Conservation (phyloP, 2,329 filamentous ascomycete genomes). For the Aspergillus transmontanensis region DNA sequence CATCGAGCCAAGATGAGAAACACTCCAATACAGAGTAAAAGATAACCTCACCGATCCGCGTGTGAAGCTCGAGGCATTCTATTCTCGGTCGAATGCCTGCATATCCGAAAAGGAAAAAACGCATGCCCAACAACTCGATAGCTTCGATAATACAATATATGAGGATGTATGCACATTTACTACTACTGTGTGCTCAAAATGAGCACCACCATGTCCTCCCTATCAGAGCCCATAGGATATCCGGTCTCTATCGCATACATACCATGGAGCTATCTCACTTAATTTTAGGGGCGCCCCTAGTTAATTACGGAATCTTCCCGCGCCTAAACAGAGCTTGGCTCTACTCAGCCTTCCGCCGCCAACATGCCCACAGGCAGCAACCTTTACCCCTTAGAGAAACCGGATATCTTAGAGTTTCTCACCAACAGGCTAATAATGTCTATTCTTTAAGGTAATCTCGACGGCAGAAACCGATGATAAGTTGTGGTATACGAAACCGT, state of each 20-base stretch:
- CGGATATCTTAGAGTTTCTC: conserved; percentile 7
- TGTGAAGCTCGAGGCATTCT: conserved; percentile 16
- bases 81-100: conserved; percentile 1
- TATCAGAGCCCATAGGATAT: neutral
- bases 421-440: neutral
- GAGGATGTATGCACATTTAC: neutral
- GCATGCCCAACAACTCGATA: neutral
- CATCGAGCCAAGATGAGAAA: conserved; percentile 5
- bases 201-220: neutral
- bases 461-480: neutral
- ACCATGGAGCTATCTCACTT: neutral
- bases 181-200: neutral
- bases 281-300: neutral
- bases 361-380: conserved; percentile 6
- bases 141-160: neutral
- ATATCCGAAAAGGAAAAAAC: neutral
- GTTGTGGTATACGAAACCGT: neutral
- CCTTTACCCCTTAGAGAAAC: conserved; percentile 8
- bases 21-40: conserved; percentile 9
- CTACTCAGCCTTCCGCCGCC: conserved; percentile 3
- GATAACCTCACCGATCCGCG: conserved; percentile 10
- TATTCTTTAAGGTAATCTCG: neutral
- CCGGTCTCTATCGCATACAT: neutral
- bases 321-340: conserved; percentile 9
- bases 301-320: conserved; percentile 15